Conservation (phyloP, 2,329 filamentous ascomycete species). For the Lachnellula occidentalis region DNA sequence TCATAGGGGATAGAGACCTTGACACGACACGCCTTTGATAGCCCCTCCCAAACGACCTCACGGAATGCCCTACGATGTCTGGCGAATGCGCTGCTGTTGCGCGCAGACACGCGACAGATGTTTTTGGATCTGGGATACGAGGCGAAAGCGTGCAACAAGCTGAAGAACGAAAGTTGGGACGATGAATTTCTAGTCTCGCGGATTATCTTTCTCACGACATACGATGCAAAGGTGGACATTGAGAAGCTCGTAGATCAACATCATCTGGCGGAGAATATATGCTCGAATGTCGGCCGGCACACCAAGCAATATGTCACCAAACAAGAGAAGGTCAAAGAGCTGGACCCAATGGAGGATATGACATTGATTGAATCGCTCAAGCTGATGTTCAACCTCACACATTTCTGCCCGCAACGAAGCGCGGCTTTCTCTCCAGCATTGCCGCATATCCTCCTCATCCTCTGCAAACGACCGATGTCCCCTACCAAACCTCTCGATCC, state of each 20-base stretch:
- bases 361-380: slow-evolving; percentile 81
- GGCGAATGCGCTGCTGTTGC: slow-evolving; percentile 76
- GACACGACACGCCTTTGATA: slow-evolving; percentile 67
- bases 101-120: slow-evolving; percentile 61
- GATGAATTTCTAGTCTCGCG: slow-evolving; percentile 83
- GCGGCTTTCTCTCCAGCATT: slow-evolving; percentile 62
- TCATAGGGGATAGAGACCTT: slow-evolving; percentile 69
- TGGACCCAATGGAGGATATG: slow-evolving; percentile 65
- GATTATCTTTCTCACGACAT: slow-evolving; percentile 75
- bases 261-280: slow-evolving; percentile 61
- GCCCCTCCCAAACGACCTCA: slow-evolving; percentile 55
- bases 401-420: slow-evolving; percentile 60
- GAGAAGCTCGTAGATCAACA: slow-evolving; percentile 59
- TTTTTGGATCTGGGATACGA: slow-evolving; percentile 68
- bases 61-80: slow-evolving; percentile 75
- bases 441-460: slow-evolving; percentile 63
- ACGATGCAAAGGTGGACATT: slow-evolving; percentile 66
- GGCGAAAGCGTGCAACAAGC: slow-evolving; percentile 60
- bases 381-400: slow-evolving; percentile 81
- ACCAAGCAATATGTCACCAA: slow-evolving; percentile 45
- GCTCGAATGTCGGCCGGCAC: slow-evolving; percentile 66
- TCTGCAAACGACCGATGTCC: slow-evolving; percentile 54
- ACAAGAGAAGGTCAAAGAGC: slow-evolving; percentile 24
- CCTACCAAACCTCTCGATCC: slow-evolving; percentile 64
- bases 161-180: slow-evolving; percentile 70